These are phyloP conservation scores for Pulveroboletus sp. DNA, from an alignment of 768 basidiomycete genomes.

Conservation along the genomic window DNA sequence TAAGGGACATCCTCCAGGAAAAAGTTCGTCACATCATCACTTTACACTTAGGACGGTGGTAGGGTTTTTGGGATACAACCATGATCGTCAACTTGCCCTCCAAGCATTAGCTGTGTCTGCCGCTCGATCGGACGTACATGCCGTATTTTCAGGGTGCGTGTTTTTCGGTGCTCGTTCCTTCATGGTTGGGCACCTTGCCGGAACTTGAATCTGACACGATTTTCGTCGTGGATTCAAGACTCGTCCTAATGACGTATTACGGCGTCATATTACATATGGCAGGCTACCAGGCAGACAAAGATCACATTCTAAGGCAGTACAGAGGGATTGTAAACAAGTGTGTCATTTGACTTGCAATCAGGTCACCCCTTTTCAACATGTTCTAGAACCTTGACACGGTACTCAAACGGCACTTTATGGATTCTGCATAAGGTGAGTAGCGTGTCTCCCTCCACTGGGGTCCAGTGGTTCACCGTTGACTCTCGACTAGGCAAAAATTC, in stretches of 20 bases:
- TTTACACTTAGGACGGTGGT: conserved; percentile 51
- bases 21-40: background rate
- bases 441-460: background rate
- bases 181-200: background rate
- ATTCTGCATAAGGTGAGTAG: conserved; percentile 57
- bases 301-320: conserved; percentile 58
- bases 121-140: conserved; percentile 62
- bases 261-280: conserved; percentile 65
- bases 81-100: conserved; percentile 64
- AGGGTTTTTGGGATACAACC: conserved; percentile 72
- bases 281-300: conserved; percentile 74
- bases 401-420: conserved; percentile 69
- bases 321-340: conserved; percentile 59
- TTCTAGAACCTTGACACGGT: conserved; percentile 48
- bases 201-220: background rate
- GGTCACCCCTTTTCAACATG: background rate
- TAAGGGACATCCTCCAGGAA: conserved; percentile 26
- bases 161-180: background rate
- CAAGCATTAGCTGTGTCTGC: conserved; percentile 67
- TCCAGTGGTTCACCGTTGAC: background rate
- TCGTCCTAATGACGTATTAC: conserved; percentile 79
- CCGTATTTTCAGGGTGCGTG: conserved; percentile 69
- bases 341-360: conserved; percentile 13
- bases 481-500: conserved; percentile 55
- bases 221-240: conserved; percentile 32